A percentile compares a stretch with the other conserved stretches of the same genome.
These are phyloP conservation scores for Heimioporus sp. DNA, from an alignment of 768 basidiomycete genomes.

Conservation along the genomic window DNA sequence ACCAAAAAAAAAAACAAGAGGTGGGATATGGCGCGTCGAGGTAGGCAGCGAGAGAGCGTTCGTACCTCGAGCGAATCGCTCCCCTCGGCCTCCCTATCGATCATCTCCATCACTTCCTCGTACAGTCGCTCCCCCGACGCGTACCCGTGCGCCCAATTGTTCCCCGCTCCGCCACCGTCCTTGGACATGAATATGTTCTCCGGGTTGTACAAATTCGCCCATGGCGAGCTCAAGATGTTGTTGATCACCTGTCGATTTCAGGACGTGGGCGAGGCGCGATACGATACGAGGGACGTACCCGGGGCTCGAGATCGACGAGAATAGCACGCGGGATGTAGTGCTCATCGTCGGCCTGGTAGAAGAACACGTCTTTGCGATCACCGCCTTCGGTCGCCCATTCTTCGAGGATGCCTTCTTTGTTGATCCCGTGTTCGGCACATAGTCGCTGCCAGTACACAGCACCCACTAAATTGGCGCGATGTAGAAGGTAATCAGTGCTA, in stretches of 20 bases:
- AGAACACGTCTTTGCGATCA: slow-evolving; percentile 98
- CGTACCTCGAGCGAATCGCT: slow-evolving; percentile 93
- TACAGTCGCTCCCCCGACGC: slow-evolving; percentile 86
- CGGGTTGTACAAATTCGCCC: slow-evolving; percentile 88
- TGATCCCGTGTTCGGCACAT: slow-evolving; percentile 98
- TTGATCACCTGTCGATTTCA: slow-evolving; percentile 77
- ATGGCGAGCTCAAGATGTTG: slow-evolving; percentile 85
- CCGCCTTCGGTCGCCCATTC: slow-evolving; percentile 96
- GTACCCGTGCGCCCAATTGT: slow-evolving; percentile 98
- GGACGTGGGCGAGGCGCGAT: too few relatives aligned
- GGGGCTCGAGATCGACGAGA: slow-evolving; percentile 92
- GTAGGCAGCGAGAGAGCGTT: neutral
- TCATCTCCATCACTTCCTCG: slow-evolving; percentile 98
- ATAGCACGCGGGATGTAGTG: slow-evolving; percentile 98
- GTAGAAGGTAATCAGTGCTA: neutral
- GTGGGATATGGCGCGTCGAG: too few relatives aligned
- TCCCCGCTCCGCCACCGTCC: slow-evolving; percentile 98
- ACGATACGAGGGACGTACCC: slow-evolving; percentile 51
- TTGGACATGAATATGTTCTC: slow-evolving; percentile 97
- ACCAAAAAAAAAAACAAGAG: neutral
- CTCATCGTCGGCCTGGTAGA: slow-evolving; percentile 99
- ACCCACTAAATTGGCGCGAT: slow-evolving; percentile 59
- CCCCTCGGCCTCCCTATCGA: slow-evolving; percentile 96
- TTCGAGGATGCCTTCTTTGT: slow-evolving; percentile 90
- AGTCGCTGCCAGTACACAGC: slow-evolving; percentile 98